Evolutionary conservation across 2,329 filamentous ascomycete genomes (phyloP).

Genomic region (Chalara sp.): DNA sequence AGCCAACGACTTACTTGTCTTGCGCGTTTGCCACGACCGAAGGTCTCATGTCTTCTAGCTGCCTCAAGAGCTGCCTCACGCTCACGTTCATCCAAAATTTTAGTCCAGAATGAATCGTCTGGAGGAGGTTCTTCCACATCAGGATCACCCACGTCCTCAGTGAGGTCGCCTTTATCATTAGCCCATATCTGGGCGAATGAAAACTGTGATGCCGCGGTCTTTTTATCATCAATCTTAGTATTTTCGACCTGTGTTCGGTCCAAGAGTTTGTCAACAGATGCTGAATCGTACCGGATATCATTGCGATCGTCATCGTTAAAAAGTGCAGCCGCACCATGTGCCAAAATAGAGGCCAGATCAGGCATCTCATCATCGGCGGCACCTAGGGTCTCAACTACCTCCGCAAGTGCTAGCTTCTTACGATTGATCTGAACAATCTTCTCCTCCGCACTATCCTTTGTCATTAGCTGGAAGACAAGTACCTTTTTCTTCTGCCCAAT

Average conservation of each 20-base stretch:
- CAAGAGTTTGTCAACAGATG: slow-evolving; percentile 82
- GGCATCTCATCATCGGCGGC: slow-evolving; percentile 70
- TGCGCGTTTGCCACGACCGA: slow-evolving; percentile 74
- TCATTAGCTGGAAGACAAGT: slow-evolving; percentile 90
- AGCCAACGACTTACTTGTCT: slow-evolving; percentile 19
- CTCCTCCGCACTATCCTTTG: slow-evolving; percentile 81
- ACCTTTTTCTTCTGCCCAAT: slow-evolving; percentile 97
- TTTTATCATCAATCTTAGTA: slow-evolving; percentile 55
- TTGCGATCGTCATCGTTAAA: slow-evolving; percentile 70
- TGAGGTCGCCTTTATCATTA: slow-evolving; percentile 65
- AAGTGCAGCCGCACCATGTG: slow-evolving; percentile 78
- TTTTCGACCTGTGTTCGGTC: slow-evolving; percentile 78
- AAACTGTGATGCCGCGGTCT: slow-evolving; percentile 70
- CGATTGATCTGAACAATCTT: slow-evolving; percentile 94
- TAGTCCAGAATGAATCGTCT: slow-evolving; percentile 76
- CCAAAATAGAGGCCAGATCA: slow-evolving; percentile 82
- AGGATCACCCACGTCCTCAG: slow-evolving; percentile 50
- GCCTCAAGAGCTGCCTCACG: slow-evolving; percentile 68
- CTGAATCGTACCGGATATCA: slow-evolving; percentile 74
- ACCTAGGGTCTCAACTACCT: slow-evolving; percentile 90
- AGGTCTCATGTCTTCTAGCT: slow-evolving; percentile 60
- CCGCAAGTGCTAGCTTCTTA: slow-evolving; percentile 93
- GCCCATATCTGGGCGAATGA: slow-evolving; percentile 89
- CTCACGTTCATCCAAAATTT: slow-evolving; percentile 79
- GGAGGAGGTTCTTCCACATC: slow-evolving; percentile 42